Conservation (phyloP, 2,329 filamentous ascomycete species). For the Pseudogymnoascus sp. region DNA sequence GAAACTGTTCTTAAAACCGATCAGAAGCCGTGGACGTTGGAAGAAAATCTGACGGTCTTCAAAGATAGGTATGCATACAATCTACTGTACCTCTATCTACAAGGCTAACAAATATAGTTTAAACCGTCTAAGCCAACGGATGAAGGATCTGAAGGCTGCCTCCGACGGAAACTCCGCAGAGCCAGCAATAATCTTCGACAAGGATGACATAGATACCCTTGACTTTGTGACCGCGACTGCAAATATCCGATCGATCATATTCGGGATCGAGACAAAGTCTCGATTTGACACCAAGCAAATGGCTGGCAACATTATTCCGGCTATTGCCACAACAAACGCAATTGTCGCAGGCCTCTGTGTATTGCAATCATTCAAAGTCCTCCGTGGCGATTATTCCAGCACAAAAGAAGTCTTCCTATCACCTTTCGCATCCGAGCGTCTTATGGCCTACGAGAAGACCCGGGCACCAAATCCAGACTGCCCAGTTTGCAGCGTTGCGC, state of each 20-base stretch:
- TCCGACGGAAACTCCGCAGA: conserved; percentile 41
- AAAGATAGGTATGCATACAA: conserved; percentile 53
- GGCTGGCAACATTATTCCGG: conserved; percentile 98
- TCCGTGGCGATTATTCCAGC: conserved; percentile 62
- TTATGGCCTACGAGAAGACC: conserved; percentile 50
- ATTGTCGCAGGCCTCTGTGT: conserved; percentile 92
- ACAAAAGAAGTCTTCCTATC: conserved; percentile 82
- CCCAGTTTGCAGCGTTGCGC: conserved; percentile 70
- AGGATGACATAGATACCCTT: conserved; percentile 89
- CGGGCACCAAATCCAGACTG: conserved; percentile 71
- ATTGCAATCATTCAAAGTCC: conserved; percentile 83
- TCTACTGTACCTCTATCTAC: background rate
- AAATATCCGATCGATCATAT: conserved; percentile 82
- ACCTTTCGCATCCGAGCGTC: conserved; percentile 50
- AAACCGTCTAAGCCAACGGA: conserved; percentile 64
- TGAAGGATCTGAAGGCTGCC: conserved; percentile 53
- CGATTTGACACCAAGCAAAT: conserved; percentile 98
- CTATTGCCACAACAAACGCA: conserved; percentile 95
- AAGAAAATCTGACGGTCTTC: conserved; percentile 81
- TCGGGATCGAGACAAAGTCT: conserved; percentile 79
- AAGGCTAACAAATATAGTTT: conserved; percentile 42
- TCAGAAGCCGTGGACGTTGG: conserved; percentile 71
- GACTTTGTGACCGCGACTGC: conserved; percentile 89
- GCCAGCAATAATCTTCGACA: conserved; percentile 80
- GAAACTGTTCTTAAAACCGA: conserved; percentile 55